A percentile compares a stretch with the other conserved stretches of the same genome.
Conservation (phyloP, 441 rosid genomes). For the Theobroma grandiflorum region DNA sequence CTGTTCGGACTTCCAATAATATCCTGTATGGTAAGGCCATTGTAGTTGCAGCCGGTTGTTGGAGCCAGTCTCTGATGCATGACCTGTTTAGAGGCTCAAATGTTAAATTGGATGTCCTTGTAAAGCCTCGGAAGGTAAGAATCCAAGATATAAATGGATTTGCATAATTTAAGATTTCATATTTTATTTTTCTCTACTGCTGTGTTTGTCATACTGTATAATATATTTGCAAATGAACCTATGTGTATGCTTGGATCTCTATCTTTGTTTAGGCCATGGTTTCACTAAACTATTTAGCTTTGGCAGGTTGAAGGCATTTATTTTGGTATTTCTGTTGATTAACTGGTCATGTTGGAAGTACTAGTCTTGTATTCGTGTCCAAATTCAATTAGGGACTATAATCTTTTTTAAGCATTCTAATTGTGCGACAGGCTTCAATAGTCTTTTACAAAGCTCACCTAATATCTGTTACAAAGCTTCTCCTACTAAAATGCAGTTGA, state of each 20-base stretch:
- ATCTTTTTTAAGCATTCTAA: neutral
- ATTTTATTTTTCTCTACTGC: neutral
- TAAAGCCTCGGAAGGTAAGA: conserved; percentile 89
- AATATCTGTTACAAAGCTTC: neutral
- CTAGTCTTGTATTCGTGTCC: neutral
- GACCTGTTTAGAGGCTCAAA: conserved; percentile 61
- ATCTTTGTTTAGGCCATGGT: neutral
- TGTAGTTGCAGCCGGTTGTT: conserved; percentile 90
- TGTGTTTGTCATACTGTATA: neutral
- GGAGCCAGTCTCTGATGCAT: conserved; percentile 83
- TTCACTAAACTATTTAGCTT: neutral
- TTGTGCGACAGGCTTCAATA: neutral
- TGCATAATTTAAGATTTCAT: conserved; percentile 5
- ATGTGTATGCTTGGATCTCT: neutral
- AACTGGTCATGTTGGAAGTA: neutral
- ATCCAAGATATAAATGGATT: neutral
- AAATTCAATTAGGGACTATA: neutral
- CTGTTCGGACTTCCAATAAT: conserved; percentile 67
- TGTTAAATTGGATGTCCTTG: conserved; percentile 60
- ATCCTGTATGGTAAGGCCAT: conserved; percentile 69
- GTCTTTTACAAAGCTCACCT: neutral
- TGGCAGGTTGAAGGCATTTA: neutral
- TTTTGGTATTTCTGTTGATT: neutral
- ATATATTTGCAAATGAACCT: neutral
- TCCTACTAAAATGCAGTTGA: neutral